Conservation (phyloP, 2,329 filamentous ascomycete genomes). For the Fusarium palustre region DNA sequence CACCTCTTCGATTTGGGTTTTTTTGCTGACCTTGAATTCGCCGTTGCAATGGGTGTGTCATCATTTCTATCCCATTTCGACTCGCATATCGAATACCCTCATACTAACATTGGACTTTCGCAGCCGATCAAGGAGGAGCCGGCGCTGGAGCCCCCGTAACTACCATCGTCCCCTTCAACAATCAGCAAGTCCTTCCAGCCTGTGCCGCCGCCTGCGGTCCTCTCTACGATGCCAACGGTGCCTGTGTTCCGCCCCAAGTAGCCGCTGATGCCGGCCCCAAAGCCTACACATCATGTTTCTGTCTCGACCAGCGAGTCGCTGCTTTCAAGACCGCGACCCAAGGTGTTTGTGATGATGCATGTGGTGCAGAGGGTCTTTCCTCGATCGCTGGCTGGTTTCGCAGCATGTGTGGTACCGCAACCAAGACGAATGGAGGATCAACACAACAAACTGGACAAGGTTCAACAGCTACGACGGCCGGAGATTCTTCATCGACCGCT, state of each 20-base stretch:
- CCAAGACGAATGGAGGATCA: constrained; percentile 31
- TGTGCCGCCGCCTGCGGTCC: constrained; percentile 70
- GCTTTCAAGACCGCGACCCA: constrained; percentile 67
- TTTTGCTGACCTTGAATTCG: not conserved
- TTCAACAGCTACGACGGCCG: constrained; percentile 34
- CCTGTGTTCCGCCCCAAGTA: constrained; percentile 72
- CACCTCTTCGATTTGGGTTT: not conserved
- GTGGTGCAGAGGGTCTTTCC: constrained; percentile 59
- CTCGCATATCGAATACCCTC: constrained; percentile 15
- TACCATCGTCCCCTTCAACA: constrained; percentile 67
- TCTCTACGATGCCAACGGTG: constrained; percentile 77
- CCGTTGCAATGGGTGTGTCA: constrained; percentile 55
- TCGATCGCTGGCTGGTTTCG: constrained; percentile 78
- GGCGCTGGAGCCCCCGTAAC: constrained; percentile 50
- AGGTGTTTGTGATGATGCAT: constrained; percentile 72
- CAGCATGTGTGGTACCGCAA: constrained; percentile 67
- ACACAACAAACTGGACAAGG: constrained; percentile 15
- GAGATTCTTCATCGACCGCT: constrained; percentile 15
- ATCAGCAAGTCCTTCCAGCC: constrained; percentile 62
- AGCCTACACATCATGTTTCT: constrained; percentile 79
- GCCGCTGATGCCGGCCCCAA: constrained; percentile 58
- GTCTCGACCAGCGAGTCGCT: constrained; percentile 69
- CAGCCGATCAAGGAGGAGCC: constrained; percentile 26
- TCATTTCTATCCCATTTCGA: constrained; percentile 35
- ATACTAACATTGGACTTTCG: constrained; percentile 28